phyloP scores from a whole-genome alignment of 2,329 filamentous ascomycete genomes.

The Tolypocladium endophyticum region DNA sequence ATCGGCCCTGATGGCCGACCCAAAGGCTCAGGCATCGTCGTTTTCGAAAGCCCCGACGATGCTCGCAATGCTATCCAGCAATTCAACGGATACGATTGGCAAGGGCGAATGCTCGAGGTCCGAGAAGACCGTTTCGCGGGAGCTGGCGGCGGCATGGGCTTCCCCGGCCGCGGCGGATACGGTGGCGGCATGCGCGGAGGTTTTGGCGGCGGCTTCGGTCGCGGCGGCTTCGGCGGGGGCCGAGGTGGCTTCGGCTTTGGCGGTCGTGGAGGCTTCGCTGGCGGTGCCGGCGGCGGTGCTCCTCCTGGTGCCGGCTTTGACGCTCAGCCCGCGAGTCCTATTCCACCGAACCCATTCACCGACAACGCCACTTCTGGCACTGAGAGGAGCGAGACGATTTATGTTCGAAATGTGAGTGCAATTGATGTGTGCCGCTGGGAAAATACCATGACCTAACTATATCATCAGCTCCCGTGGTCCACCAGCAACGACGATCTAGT shows the following conservation, averaged over 20 bases:
- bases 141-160: conserved; percentile 38
- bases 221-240: conserved; percentile 28
- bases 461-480: conserved; percentile 79
- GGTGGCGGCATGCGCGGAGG: conserved; percentile 49
- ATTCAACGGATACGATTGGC: conserved; percentile 99
- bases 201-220: conserved; percentile 46
- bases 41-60: conserved; percentile 90
- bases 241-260: conserved; percentile 32
- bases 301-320: conserved; percentile 24
- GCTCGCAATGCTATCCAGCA: conserved; percentile 92
- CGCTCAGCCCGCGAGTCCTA: conserved; percentile 33
- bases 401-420: conserved; percentile 84
- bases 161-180: conserved; percentile 47
- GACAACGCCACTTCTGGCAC: conserved; percentile 82
- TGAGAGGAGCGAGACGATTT: conserved; percentile 76
- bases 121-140: conserved; percentile 91
- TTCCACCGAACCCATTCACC: conserved; percentile 80
- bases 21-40: conserved; percentile 94
- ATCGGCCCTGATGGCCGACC: conserved; percentile 82
- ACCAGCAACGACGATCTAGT: conserved; percentile 97
- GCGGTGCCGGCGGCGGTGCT: conserved; percentile 20
- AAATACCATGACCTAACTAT: conserved; percentile 9
- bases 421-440: not conserved
- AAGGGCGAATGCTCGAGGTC: conserved; percentile 85
- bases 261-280: conserved; percentile 39